Evolutionary conservation across 805 yeast genomes (phyloP).

Genomic region (Wickerhamomyces bisporus): DNA sequence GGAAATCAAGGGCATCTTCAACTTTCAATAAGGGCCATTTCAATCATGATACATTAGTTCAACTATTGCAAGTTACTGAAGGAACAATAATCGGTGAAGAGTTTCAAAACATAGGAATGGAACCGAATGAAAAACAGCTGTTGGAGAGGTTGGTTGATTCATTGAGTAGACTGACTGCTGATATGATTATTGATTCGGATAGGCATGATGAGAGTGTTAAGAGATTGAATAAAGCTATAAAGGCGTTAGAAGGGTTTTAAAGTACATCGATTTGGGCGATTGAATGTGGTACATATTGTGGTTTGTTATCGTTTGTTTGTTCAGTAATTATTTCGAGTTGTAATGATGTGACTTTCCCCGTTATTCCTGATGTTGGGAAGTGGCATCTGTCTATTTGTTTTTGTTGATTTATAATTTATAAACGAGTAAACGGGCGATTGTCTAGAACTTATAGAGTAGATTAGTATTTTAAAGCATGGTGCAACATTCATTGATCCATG

Average conservation of each 20-base stretch:
- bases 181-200: conserved; percentile 81
- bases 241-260: conserved; percentile 79
- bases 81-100: conserved; percentile 48
- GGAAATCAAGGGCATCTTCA: conserved; percentile 2
- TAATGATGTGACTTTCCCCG: too few relatives aligned
- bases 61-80: conserved; percentile 33
- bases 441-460: too few relatives aligned
- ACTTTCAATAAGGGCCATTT: conserved; percentile 18
- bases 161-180: conserved; percentile 79
- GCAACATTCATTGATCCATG: too few relatives aligned
- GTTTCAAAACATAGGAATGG: conserved; percentile 67
- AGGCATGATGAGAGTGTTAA: conserved; percentile 76
- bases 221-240: conserved; percentile 74
- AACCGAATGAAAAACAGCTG: conserved; percentile 69
- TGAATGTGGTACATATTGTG: too few relatives aligned
- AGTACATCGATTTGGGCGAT: not conserved
- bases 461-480: too few relatives aligned
- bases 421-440: too few relatives aligned
- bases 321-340: too few relatives aligned
- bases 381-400: too few relatives aligned
- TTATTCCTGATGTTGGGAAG: too few relatives aligned
- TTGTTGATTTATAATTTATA: too few relatives aligned
- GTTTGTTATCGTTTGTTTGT: too few relatives aligned
- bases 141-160: conserved; percentile 85
- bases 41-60: conserved; percentile 30